These are phyloP conservation scores for Diatrype stigma DNA, from an alignment of 2,329 filamentous ascomycete genomes.

Conservation along the genomic window DNA sequence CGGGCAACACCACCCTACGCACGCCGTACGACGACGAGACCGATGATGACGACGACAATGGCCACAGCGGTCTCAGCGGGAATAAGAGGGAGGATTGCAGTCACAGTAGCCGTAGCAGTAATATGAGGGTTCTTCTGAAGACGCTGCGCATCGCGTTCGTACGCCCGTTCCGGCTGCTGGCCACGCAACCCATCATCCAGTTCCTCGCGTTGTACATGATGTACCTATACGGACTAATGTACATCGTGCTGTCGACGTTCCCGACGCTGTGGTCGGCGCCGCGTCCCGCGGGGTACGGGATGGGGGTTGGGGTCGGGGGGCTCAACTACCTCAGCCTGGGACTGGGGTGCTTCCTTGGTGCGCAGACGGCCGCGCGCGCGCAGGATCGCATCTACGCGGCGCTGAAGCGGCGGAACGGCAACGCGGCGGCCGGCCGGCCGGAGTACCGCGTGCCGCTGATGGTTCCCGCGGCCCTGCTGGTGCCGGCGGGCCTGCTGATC, in stretches of 20 bases:
- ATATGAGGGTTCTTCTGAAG: constrained; percentile 25
- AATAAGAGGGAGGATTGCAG: no score
- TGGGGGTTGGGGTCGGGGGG: constrained; percentile 28
- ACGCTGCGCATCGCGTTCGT: constrained; percentile 43
- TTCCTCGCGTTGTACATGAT: constrained; percentile 47
- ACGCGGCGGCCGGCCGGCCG: constrained; percentile 32
- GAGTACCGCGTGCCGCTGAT: constrained; percentile 42
- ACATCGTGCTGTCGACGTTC: constrained; percentile 46
- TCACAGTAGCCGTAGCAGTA: no score
- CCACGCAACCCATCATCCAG: constrained; percentile 49
- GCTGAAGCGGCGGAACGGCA: constrained; percentile 37
- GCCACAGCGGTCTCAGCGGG: no score
- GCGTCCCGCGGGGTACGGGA: constrained; percentile 25
- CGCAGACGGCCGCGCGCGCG: constrained; percentile 37
- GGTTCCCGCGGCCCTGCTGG: constrained; percentile 34
- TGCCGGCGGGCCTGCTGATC: constrained; percentile 40
- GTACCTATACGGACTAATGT: constrained; percentile 51
- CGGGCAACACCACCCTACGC: constrained; percentile 44
- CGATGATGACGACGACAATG: constrained; percentile 37
- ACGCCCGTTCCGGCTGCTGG: constrained; percentile 47
- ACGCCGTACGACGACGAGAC: constrained; percentile 33
- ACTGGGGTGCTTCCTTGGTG: constrained; percentile 32
- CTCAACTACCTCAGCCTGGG: constrained; percentile 35
- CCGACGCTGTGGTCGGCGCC: constrained; percentile 38
- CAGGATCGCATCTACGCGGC: constrained; percentile 42